These are phyloP conservation scores for Crithidia brevicula DNA, from an alignment of 208 protist species.

Conservation along the genomic window DNA sequence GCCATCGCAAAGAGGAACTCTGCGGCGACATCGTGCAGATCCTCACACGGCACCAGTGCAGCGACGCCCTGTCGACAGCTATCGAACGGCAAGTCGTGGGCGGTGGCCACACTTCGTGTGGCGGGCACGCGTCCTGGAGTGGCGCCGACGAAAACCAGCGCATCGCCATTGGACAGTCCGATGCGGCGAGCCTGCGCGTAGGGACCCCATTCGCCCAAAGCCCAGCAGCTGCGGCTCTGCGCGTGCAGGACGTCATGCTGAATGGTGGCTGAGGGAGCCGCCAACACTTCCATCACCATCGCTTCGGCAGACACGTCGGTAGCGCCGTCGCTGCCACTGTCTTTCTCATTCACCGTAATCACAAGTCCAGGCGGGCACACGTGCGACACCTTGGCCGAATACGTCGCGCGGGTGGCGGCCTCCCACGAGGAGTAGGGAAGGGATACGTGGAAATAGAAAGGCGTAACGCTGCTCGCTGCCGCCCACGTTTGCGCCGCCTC, in stretches of 20 bases:
- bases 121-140: slow-evolving; percentile 47
- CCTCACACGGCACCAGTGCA: background rate
- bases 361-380: slow-evolving; percentile 34
- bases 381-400: slow-evolving; percentile 19
- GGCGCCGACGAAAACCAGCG: slow-evolving; percentile 35
- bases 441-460: slow-evolving; percentile 24
- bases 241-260: slow-evolving; percentile 70
- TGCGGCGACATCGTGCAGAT: background rate
- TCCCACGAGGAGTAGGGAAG: slow-evolving; percentile 17
- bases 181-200: slow-evolving; percentile 77
- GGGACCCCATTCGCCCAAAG: slow-evolving; percentile 81
- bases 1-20: slow-evolving; percentile 68
- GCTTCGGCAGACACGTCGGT: background rate
- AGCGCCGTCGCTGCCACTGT: background rate
- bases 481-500: slow-evolving; percentile 10
- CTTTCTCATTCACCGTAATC: background rate
- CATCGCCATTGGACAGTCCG: background rate
- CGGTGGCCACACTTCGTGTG: slow-evolving; percentile 36
- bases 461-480: background rate
- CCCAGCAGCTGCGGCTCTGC: slow-evolving; percentile 93
- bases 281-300: slow-evolving; percentile 21
- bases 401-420: slow-evolving; percentile 13
- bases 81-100: slow-evolving; percentile 27
- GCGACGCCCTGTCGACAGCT: background rate
- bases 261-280: slow-evolving; percentile 19